Conservation (phyloP, 495 filamentous ascomycete species). For the Astrocystis sublimbata region DNA sequence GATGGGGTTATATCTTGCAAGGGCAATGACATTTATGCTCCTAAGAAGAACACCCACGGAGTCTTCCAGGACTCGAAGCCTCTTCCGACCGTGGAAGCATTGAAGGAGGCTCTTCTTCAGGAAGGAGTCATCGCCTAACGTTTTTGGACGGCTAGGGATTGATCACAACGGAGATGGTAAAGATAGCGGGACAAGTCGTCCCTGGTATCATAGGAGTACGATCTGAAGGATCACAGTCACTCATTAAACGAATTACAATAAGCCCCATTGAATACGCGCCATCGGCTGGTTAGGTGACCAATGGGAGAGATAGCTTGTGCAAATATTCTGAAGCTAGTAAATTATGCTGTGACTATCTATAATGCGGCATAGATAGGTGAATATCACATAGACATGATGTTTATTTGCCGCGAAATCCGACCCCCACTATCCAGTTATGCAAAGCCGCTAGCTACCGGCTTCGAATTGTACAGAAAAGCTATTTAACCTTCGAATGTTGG, state of each 20-base stretch:
- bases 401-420: too few species aligned
- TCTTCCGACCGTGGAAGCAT: neutral
- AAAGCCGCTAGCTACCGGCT: neutral
- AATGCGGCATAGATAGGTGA: too few species aligned
- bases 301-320: too few species aligned
- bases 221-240: constrained; percentile 4
- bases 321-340: too few species aligned
- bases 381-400: too few species aligned
- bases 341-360: too few species aligned
- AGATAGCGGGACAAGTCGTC: constrained; percentile 6
- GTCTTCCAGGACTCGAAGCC: constrained; percentile 13
- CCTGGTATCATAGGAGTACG: neutral
- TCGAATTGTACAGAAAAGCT: neutral
- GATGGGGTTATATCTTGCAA: constrained; percentile 12
- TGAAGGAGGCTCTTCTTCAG: constrained; percentile 1
- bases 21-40: constrained; percentile 9
- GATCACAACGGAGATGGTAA: neutral
- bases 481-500: constrained; percentile 21
- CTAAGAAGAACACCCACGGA: constrained; percentile 10
- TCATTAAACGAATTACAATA: neutral
- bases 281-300: too few species aligned
- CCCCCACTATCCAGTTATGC: neutral
- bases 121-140: neutral
- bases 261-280: neutral
- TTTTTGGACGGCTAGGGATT: neutral